Base-by-base conservation (phyloP, 108 stramenopile species). In the Stephanodiscus minutulus region DNA sequence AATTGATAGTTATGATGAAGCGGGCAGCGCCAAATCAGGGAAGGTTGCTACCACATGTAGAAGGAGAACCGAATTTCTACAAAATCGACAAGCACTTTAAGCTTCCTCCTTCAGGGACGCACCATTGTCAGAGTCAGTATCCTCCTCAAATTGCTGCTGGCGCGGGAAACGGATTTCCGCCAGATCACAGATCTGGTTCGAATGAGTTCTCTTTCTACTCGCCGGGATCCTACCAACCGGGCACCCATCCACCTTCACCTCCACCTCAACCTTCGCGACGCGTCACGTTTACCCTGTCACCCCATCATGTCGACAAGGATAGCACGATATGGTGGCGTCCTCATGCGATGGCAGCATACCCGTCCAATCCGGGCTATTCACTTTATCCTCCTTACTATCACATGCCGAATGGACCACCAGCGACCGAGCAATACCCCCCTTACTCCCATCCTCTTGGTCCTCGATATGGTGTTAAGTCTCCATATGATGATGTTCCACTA, bases 1-100 rank as follows among this genome's bases (percentile, higher is more conserved):
- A 49, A 20, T 49, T 49, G 48, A 49, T 8, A 49, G 17, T 49
- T 20, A 3, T 49, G 48, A 49, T 49, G 48, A 49, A 49, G 48
- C 5, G 48, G 20, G 48, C 20, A 8, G 18, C 48, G 48, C 48
- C 48, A 49, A 49, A 49, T n/a, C 17, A 49, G 48, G 48, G 48
- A 49, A 49, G 20, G 20, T 49, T 49, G 48, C 48, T 49, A 49
- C 35, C 35, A 36, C 35, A 36, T 7, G 35, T 36, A 36, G 35
- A 36, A 36, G 35, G n/a, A n/a, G n/a, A n/a, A n/a, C n/a, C n/a
- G n/a, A n/a, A n/a, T n/a, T n/a, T n/a, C n/a, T n/a, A n/a, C 35
- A 7, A 36, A 49, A 49, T 49, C 3, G 48, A 49, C 48, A 5
- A 10, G 20, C 48, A 49, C 17, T 49, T 49, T 49, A n/a, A 4